Conservation (phyloP, 1,139 yeast species). For the Debaryomyces singareniensis region DNA sequence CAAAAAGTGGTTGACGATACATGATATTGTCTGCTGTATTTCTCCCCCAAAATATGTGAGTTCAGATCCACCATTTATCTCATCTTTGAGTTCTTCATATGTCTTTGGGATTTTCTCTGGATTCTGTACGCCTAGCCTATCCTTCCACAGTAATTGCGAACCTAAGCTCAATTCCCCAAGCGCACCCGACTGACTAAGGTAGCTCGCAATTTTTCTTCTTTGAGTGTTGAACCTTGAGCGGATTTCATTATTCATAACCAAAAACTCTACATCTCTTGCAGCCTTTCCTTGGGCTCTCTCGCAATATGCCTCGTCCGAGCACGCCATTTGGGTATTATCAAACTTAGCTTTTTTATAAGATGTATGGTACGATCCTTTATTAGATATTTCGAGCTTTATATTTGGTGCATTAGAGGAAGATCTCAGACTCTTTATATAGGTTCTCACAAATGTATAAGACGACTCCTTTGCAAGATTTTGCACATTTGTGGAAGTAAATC, state of each 20-base stretch:
- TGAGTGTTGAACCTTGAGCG: background rate
- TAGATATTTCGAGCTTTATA: no score
- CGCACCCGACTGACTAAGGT: background rate
- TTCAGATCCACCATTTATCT: slow-evolving; percentile 2
- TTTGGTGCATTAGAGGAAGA: no score
- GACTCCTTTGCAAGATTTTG: no score
- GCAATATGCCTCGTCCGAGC: no score
- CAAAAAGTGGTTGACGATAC: slow-evolving; percentile 11
- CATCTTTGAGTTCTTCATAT: slow-evolving; percentile 3
- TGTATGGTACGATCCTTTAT: no score
- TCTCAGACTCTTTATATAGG: no score
- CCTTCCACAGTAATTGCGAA: background rate
- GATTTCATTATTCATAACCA: background rate
- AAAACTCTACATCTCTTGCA: background rate
- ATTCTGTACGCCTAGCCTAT: background rate
- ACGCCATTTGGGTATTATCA: no score
- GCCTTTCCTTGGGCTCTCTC: background rate
- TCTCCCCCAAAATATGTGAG: slow-evolving; percentile 13
- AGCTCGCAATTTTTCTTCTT: background rate
- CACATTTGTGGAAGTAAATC: no score
- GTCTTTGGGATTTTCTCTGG: background rate
- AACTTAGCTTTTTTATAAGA: no score
- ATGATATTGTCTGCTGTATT: slow-evolving; percentile 15
- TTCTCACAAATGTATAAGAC: no score
- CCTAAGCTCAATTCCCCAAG: background rate